Base-by-base conservation (phyloP, 2,329 filamentous ascomycete genomes). In the Monilinia polystroma region DNA sequence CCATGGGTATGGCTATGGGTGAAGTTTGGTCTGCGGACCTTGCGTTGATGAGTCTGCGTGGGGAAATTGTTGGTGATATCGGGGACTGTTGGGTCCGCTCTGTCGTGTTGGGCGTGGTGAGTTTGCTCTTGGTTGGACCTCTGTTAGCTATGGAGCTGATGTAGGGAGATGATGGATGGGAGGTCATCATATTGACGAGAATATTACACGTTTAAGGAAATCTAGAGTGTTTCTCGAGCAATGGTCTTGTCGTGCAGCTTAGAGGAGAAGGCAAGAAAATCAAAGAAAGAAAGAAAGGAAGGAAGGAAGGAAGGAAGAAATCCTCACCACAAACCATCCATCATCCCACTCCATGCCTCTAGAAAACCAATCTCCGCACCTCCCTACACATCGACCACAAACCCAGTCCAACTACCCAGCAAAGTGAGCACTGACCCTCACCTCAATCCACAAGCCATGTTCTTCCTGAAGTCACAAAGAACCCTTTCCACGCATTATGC, bases 401-500 rank as follows among this genome's bases (percentile, higher is more conserved):
- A 35, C 32, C 32, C 10, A 51, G 3, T 20, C 23, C 10, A 11
- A 10, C 3, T 1, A 51, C 8, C 10, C 12, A 51, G 4, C 3
- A 8, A 4, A 47, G 1, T 1, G 43, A 18, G 18, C 6, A 51
- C 12, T 26, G 18, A 12, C 5, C 16, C 18, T 38, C 6, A 0
- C 16, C 18, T 38, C 6, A 0, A 5, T 5, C 49, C 23, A 20
- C n/a, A 38, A 20, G 20, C 8, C 2, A 20, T 14, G 8, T 60
- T 51, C 45, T 51, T 20, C n/a, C 7, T 38, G 58, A 45, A 60
- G 58, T 51, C 45, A 38, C 26, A n/a, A 51, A 51, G 58, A 26
- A 26, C 4, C 1, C 26, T 1, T 26, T 51, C 14, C 10, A 14
- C 26, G 45, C 35, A 2, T 18, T 23, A 12, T 60, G 20, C 12